Base-by-base conservation (phyloP, 768 basidiomycete genomes). In the Cyclocybe cylindracea region DNA sequence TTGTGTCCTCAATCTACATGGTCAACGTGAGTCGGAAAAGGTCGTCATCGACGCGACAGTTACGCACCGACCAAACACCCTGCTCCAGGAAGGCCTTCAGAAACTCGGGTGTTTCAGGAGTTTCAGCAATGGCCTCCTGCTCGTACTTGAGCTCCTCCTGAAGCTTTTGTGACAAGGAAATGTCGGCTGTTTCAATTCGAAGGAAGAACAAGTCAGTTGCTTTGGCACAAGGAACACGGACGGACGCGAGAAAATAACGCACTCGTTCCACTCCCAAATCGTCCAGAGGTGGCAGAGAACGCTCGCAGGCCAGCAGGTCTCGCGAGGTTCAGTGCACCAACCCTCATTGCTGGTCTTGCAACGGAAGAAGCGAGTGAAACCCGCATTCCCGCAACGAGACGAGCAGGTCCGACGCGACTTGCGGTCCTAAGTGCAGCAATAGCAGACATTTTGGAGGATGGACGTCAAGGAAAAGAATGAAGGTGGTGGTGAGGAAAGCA, bases 71-170 rank as follows among this genome's bases (percentile, higher is more conserved):
- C 95, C 95, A 98, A 13, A 89, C 69, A 24, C 87, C 86, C 62
- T 86, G 77, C 46, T 69, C 74, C 65, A 83, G 80, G 79, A 98
- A 93, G 10, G 77, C 67, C 61, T 81, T 82, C 63, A 98, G 62
- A 66, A 93, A 95, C 41, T 90, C 89, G 29, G 94, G 94, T 24
- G 64, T 63, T 1, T 64, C 70, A 0, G 62, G 52, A 9, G 63
- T 48, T 32, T 64, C 62, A 32, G 70, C 65, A 8, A 73, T 70
- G 19, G 77, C 72, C 61, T 94, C 87, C 54, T 82, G 75, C 74
- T 99, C 95, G 66, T 89, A 97, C 61, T 86, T 77, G 61, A 97
- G 78, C 74, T 98, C 96, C 66, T 89, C 85, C 44, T 78, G 68
- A 44, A 96, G 75, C 61, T 89, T 91, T 64, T 87, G 79, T 8